Conservation (phyloP, 768 basidiomycete species). For the Lenzites betulinus region DNA sequence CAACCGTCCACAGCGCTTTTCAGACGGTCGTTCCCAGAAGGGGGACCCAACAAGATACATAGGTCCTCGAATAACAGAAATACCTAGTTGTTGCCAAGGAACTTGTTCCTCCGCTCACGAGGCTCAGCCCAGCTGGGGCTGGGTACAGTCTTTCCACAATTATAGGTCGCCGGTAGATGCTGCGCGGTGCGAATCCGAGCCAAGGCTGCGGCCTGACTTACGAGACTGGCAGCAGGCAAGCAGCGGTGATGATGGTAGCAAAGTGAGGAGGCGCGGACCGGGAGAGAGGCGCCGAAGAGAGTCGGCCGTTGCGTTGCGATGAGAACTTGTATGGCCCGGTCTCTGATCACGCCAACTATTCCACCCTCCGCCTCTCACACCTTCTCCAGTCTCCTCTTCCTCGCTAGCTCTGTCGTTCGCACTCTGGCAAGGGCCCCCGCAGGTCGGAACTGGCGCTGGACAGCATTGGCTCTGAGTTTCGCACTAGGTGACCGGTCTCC, state of each 20-base stretch:
- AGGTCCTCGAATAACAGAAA: too few relatives aligned
- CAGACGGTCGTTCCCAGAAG: too few relatives aligned
- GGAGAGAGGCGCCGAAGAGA: background rate
- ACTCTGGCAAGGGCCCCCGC: constrained; percentile 19
- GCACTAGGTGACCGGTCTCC: background rate
- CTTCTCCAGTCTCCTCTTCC: constrained; percentile 1
- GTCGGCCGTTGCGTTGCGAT: constrained; percentile 10
- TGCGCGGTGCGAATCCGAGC: too few relatives aligned
- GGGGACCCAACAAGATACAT: too few relatives aligned
- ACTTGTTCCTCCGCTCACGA: too few relatives aligned
- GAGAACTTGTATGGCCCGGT: background rate
- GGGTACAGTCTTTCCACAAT: too few relatives aligned
- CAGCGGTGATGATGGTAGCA: constrained; percentile 10
- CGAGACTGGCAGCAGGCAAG: background rate
- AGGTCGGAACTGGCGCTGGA: constrained; percentile 23
- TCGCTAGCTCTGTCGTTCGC: constrained; percentile 6
- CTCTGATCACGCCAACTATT: background rate
- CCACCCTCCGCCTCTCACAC: constrained; percentile 1
- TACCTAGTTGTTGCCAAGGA: too few relatives aligned
- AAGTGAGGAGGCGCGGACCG: constrained; percentile 2
- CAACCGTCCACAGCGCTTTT: too few relatives aligned
- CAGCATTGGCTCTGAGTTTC: constrained; percentile 11
- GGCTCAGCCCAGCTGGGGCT: too few relatives aligned
- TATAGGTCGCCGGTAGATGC: too few relatives aligned
- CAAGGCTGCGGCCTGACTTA: background rate